Evolutionary conservation across 2,329 filamentous ascomycete species (phyloP), one percentile per base, ranked within the genome.

Genomic region (Arachnopeziza araneosa): DNA sequence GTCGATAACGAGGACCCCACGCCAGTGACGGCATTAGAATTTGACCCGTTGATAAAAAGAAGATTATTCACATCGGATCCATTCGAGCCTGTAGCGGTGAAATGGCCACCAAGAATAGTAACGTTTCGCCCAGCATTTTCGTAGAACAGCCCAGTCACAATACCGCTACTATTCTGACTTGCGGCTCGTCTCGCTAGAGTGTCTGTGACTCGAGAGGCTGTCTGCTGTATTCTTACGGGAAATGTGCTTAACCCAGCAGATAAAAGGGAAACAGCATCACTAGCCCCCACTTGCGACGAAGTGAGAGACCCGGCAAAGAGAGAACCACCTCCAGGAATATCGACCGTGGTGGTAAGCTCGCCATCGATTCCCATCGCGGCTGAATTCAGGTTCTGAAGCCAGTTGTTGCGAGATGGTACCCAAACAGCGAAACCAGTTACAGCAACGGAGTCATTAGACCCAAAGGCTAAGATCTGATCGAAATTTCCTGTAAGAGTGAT

Each of bases 101-200:
- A 99, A 68, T 92, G 91, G 1, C 95, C 95, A 54, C 87, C 95
- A 26, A 98, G 80, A 49, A 98, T 83, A 0, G 95, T 98, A 59
- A 96, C 80, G 73, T 97, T 97, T 64, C 84, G 82, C 60, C 78
- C 79, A 63, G 85, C 83, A 19, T 81, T 79, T 49, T 82, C 83
- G 73, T 96, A 91, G 71, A 96, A 96, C 1, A 86, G 76, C 30
- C 91, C 95, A 8, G 89, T 85, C 23, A 88, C 80, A n/a, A 96
- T 86, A 30, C 91, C 91, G 2, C 81, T 81, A 9, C 83, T 75
- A 63, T 79, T 79, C 51, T 78, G 73, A 21, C 71, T 71, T 9
- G 30, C 2, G 14, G 12, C 48, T 22, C 44, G 57, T 5, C 30
- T 49, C n/a, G 44, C 36, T 4, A 53, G 26, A 24, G 14, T 49